Percentiles rank a stretch among this genome's conserved stretches.
Evolutionary conservation across 805 yeast genomes (phyloP).

Genomic region (Blastobotrys robertii): DNA sequence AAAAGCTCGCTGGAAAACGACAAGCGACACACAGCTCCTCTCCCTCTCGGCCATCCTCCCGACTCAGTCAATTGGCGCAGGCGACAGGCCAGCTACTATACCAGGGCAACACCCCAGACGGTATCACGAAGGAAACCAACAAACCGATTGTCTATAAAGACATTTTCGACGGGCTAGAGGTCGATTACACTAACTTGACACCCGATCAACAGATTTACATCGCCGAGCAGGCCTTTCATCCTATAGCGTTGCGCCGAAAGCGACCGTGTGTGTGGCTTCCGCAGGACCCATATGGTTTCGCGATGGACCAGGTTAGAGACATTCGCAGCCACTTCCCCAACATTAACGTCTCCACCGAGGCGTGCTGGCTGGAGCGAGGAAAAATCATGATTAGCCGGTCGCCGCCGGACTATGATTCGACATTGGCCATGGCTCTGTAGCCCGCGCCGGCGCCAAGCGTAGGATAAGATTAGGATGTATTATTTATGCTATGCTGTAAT

Average conservation of each 20-base stretch:
- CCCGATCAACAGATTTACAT: slow-evolving; percentile 19
- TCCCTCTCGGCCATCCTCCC: too few relatives aligned
- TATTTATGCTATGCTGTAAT: too few relatives aligned
- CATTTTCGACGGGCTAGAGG: slow-evolving; percentile 21
- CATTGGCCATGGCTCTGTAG: slow-evolving; percentile 15
- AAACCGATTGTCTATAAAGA: background rate
- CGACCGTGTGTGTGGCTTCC: slow-evolving; percentile 38
- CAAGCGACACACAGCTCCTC: background rate
- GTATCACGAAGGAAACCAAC: slow-evolving; percentile 8
- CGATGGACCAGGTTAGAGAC: slow-evolving; percentile 25
- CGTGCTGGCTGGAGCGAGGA: slow-evolving; percentile 20
- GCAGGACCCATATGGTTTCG: slow-evolving; percentile 30
- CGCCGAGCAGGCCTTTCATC: slow-evolving; percentile 22
- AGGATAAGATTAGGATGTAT: too few relatives aligned
- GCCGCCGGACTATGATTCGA: slow-evolving; percentile 22
- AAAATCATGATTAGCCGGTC: slow-evolving; percentile 16
- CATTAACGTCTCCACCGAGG: slow-evolving; percentile 22
- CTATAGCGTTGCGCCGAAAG: slow-evolving; percentile 22
- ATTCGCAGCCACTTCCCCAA: slow-evolving; percentile 20
- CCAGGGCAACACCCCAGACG: slow-evolving; percentile 4
- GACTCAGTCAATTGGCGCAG: too few relatives aligned
- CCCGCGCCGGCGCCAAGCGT: too few relatives aligned
- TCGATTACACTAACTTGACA: slow-evolving; percentile 18
- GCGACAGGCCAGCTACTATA: slow-evolving; percentile 4
- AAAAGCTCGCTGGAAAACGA: background rate